These are phyloP conservation scores for Botrytis sinoallii DNA, from an alignment of 2,329 filamentous ascomycete species.

Conservation along the genomic window DNA sequence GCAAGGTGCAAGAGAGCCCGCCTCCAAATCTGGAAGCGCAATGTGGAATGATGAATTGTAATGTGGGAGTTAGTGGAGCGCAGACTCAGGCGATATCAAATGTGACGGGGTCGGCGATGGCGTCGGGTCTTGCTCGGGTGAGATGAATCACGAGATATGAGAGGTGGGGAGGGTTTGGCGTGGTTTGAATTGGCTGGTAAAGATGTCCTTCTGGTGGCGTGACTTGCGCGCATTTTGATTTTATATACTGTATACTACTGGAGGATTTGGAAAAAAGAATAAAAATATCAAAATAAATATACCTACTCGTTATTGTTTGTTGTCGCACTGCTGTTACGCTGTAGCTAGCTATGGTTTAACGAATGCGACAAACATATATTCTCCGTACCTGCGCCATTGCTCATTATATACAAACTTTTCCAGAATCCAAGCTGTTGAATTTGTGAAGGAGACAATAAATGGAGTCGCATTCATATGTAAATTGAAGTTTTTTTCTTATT, in stretches of 20 bases:
- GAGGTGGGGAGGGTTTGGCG: background rate
- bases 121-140: background rate
- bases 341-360: background rate
- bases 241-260: background rate
- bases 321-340: background rate
- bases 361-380: background rate
- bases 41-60: slow-evolving; percentile 24
- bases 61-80: slow-evolving; percentile 21
- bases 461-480: background rate
- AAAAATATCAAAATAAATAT: background rate
- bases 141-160: background rate
- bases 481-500: background rate
- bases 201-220: background rate
- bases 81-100: background rate
- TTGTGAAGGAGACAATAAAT: background rate
- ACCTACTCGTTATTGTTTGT: background rate
- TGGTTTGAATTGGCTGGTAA: background rate
- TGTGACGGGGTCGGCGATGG: background rate
- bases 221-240: background rate
- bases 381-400: background rate
- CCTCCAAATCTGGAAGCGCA: slow-evolving; percentile 23
- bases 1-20: slow-evolving; percentile 8
- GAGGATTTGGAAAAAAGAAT: background rate
- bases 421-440: background rate
- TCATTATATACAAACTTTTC: background rate